phyloP scores from a whole-genome alignment of 116 monocot species.

The Trichopus zeylanicus region DNA sequence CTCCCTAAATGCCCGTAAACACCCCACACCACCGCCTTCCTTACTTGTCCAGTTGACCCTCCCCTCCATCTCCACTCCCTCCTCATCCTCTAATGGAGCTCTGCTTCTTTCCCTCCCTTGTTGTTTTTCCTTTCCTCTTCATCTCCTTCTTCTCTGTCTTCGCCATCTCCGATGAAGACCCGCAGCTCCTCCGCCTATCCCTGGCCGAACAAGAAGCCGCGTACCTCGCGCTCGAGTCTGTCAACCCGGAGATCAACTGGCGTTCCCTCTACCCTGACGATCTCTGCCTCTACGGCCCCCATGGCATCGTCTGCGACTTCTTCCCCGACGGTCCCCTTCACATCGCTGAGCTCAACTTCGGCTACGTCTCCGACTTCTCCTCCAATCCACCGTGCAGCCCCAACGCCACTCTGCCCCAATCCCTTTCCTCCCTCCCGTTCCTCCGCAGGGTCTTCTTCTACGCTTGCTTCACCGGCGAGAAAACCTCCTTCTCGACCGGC shows the following conservation, averaged over 20 bases:
- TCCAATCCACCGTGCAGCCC: slow-evolving; percentile 48
- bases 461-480: slow-evolving; percentile 36
- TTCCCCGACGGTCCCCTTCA: slow-evolving; percentile 18
- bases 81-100: background rate
- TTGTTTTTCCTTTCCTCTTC: background rate
- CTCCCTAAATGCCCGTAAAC: too few species aligned
- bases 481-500: slow-evolving; percentile 2
- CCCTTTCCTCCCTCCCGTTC: slow-evolving; percentile 37
- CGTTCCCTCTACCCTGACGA: slow-evolving; percentile 53
- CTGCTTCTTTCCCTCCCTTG: background rate
- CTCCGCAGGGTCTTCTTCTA: slow-evolving; percentile 68
- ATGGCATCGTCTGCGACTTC: slow-evolving; percentile 65
- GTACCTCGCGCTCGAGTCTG: slow-evolving; percentile 39
- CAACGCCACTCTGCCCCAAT: slow-evolving; percentile 20
- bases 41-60: too few species aligned
- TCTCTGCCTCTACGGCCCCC: slow-evolving; percentile 66
- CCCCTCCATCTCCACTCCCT: background rate
- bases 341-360: slow-evolving; percentile 67
- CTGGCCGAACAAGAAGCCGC: slow-evolving; percentile 38
- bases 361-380: slow-evolving; percentile 65
- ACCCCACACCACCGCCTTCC: background rate
- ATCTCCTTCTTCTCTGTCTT: slow-evolving; percentile 5
- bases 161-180: slow-evolving; percentile 1
- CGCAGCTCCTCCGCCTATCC: slow-evolving; percentile 14
- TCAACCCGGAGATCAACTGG: slow-evolving; percentile 38